These are phyloP conservation scores for Aureobasidium vineae DNA, from an alignment of 2,329 filamentous ascomycete genomes.

Conservation along the genomic window DNA sequence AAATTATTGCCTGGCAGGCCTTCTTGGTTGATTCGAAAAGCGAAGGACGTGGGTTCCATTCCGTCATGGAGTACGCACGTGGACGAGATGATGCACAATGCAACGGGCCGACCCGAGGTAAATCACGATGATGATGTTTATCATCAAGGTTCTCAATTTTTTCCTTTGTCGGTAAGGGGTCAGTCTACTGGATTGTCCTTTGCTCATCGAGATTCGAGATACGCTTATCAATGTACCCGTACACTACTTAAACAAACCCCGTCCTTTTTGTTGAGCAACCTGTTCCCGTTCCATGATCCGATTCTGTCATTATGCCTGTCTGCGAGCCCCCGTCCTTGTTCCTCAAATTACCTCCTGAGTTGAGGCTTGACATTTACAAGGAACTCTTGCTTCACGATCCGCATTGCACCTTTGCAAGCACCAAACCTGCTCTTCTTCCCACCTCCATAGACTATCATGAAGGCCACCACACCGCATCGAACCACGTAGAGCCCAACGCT, in stretches of 20 bases:
- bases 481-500: slow-evolving; percentile 31
- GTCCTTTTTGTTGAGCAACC: slow-evolving; percentile 1
- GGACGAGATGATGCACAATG: background rate
- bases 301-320: slow-evolving; percentile 3
- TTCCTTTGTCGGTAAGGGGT: slow-evolving; percentile 5
- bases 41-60: background rate
- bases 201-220: background rate
- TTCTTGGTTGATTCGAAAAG: background rate
- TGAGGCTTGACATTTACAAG: slow-evolving; percentile 50
- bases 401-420: slow-evolving; percentile 28
- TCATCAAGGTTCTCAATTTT: slow-evolving; percentile 20
- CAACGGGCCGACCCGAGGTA: background rate
- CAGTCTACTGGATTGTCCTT: background rate
- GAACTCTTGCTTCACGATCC: slow-evolving; percentile 44
- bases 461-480: slow-evolving; percentile 35
- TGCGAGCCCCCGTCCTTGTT: slow-evolving; percentile 36
- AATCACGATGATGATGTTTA: background rate
- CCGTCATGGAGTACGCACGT: background rate
- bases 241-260: background rate
- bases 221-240: slow-evolving; percentile 4
- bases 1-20: background rate
- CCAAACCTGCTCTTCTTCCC: slow-evolving; percentile 34
- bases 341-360: slow-evolving; percentile 47
- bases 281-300: background rate
- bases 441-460: slow-evolving; percentile 43